Conservation (phyloP, 345 rosid genomes). For the Rhodamnia rubescens region DNA sequence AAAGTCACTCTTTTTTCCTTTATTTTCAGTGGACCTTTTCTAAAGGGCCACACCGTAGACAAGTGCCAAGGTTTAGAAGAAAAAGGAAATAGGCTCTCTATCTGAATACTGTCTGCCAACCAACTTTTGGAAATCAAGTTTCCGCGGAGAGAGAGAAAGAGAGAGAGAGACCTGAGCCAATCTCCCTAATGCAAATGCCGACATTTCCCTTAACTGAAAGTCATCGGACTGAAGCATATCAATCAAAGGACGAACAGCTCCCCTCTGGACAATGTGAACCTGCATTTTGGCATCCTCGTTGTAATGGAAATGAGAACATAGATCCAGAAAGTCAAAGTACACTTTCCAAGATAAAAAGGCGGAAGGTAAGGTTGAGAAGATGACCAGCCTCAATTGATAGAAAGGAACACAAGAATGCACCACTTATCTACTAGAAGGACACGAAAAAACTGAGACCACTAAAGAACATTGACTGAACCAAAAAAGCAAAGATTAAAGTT, state of each 20-base stretch:
- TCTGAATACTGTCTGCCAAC: neutral
- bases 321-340: neutral
- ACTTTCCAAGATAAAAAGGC: neutral
- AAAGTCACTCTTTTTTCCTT: neutral
- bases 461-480: neutral
- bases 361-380: neutral
- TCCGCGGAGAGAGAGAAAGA: neutral
- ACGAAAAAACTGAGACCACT: neutral
- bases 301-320: neutral
- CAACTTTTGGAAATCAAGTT: neutral
- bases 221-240: slow-evolving; percentile 92
- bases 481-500: neutral
- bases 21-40: neutral
- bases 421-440: neutral
- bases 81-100: neutral
- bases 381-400: neutral
- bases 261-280: slow-evolving; percentile 99
- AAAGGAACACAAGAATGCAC: neutral
- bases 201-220: slow-evolving; percentile 93
- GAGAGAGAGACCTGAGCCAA: slow-evolving; percentile 75
- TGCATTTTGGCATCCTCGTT: slow-evolving; percentile 16
- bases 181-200: slow-evolving; percentile 99
- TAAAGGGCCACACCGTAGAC: neutral
- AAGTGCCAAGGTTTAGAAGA: neutral
- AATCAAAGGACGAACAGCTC: slow-evolving; percentile 89